phyloP scores from a whole-genome alignment of 2,329 filamentous ascomycete genomes.

The Cercospora sp. region DNA sequence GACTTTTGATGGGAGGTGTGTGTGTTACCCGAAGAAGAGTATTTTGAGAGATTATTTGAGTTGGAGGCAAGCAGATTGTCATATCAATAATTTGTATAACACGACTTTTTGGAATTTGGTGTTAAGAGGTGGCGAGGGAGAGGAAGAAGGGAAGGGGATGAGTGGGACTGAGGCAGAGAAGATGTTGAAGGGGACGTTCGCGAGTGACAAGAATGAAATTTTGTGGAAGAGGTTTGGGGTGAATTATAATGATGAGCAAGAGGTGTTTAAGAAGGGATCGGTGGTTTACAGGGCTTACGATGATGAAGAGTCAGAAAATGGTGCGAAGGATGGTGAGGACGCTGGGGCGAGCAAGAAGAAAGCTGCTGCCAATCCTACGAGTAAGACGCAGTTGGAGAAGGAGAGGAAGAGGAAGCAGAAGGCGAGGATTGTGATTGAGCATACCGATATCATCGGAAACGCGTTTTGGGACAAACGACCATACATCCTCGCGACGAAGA shows the following conservation, averaged over 20 bases:
- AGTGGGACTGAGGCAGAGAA: conserved; percentile 77
- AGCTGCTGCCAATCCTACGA: conserved; percentile 19
- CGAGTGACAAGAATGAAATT: conserved; percentile 93
- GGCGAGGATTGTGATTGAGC: conserved; percentile 76
- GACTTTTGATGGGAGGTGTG: conserved; percentile 88
- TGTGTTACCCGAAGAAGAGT: conserved; percentile 78
- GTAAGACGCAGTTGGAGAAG: conserved; percentile 77
- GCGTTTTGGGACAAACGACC: conserved; percentile 88
- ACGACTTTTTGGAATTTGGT: conserved; percentile 94
- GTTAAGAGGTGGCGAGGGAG: conserved; percentile 59
- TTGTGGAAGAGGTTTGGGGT: conserved; percentile 84
- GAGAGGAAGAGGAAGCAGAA: conserved; percentile 79
- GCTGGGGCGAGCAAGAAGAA: neutral
- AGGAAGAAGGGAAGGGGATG: conserved; percentile 48
- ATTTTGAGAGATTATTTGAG: conserved; percentile 93
- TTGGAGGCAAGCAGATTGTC: conserved; percentile 96
- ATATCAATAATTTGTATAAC: conserved; percentile 98
- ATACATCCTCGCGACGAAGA: conserved; percentile 57
- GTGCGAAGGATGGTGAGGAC: neutral
- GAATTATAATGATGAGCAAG: conserved; percentile 96
- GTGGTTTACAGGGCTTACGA: conserved; percentile 67
- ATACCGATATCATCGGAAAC: conserved; percentile 92
- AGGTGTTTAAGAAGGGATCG: conserved; percentile 91
- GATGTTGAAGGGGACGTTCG: conserved; percentile 75
- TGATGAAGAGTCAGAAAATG: conserved; percentile 36